phyloP scores from a whole-genome alignment of 257 asterid species.

The Solanum tarapatanum region DNA sequence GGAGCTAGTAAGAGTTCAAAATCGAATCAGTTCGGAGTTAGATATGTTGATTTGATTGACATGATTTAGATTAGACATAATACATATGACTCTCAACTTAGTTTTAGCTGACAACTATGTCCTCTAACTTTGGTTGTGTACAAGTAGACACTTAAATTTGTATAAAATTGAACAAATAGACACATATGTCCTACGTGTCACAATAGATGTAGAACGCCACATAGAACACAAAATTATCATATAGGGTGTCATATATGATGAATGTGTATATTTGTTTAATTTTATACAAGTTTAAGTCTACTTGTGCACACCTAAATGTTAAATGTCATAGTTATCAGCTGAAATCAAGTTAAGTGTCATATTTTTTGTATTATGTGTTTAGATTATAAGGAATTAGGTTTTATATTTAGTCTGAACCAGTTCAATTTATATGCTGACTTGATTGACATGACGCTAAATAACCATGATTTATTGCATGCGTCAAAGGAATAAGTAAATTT shows the following conservation, averaged over 20 bases:
- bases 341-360: background rate
- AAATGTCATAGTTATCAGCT: too few relatives aligned
- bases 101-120: fast-evolving
- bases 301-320: background rate
- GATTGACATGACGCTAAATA: background rate
- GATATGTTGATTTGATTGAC: background rate
- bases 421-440: background rate
- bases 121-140: too few relatives aligned
- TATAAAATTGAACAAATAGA: too few relatives aligned
- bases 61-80: background rate
- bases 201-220: too few relatives aligned
- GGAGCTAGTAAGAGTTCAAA: background rate
- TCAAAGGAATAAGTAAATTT: background rate
- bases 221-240: too few relatives aligned
- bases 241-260: too few relatives aligned
- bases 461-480: background rate
- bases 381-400: too few relatives aligned
- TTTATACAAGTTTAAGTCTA: too few relatives aligned
- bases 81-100: too few relatives aligned
- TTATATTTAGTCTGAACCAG: background rate
- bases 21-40: background rate
- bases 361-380: too few relatives aligned
- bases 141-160: too few relatives aligned
- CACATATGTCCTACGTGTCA: fast-evolving
- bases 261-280: too few relatives aligned